Evolutionary conservation across 1,284 basidiomycete genomes (phyloP), one percentile per base, ranked within the genome.

Genomic region (Ceraceosorus bombacis): DNA sequence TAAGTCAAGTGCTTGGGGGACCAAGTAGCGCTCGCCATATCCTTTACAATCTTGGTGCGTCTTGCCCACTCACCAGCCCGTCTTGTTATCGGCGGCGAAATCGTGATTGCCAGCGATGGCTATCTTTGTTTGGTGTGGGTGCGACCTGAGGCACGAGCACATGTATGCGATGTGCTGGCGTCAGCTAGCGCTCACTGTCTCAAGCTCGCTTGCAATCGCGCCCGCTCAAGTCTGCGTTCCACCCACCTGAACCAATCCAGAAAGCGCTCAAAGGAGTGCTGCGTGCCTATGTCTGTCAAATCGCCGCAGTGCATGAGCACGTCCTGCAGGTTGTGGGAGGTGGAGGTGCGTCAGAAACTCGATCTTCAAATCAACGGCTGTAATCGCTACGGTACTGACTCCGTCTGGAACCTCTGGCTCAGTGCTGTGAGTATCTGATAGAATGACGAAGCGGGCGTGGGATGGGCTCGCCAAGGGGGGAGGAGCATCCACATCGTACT

Each of bases 31-130:
- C 27, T 27, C 27, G 27, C 27, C 3, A 27, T 27, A 27, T 27
- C 27, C 3, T 27, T 27, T 3, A 3, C 27, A 27, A 27, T 3
- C 27, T 27, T 27, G 27, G 27, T 27, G 27, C 27, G 27, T 27
- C 2, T 27, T 27, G 27, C 27, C 27, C 27, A 27, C 27, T 27
- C 3, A 27, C 49, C 56, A 69, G 10, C 48, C 48, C 5, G 54
- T 41, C 1, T 12, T 48, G 6, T 53, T 55, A 48, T 59, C 61
- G 1, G 65, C 59, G 6, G 59, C 39, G 40, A 65, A 68, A 43
- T 68, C 68, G 59, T 70, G 68, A 41, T 70, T 70, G 27, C 68
- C 68, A 1, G 60, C 63, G 5, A 58, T 58, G 50, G 68, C 60
- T 37, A 68, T 49, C 49, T 70, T 70, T 17, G 10, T 38, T 1